phyloP scores from a whole-genome alignment of 2,329 filamentous ascomycete genomes.

The Fusarium miscanthi region DNA sequence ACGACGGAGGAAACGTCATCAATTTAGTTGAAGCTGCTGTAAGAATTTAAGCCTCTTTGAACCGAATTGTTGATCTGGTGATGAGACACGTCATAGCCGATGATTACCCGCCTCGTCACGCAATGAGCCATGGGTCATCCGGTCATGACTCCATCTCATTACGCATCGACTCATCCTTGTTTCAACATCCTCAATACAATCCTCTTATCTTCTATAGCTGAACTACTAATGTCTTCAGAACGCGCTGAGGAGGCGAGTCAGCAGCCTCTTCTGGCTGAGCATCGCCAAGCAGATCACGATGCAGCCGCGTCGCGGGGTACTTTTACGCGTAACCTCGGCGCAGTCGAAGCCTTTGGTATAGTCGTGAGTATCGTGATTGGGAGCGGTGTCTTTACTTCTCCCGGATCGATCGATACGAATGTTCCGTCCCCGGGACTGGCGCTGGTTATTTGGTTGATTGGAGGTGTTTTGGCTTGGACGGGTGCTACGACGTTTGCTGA shows the following conservation, averaged over 20 bases:
- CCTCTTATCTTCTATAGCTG: background rate
- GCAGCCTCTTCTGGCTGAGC: constrained; percentile 33
- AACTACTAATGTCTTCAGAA: constrained; percentile 19
- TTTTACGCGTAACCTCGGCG: constrained; percentile 59
- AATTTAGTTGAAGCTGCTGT: background rate
- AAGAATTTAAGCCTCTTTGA: background rate
- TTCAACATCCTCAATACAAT: background rate
- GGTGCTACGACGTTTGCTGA: constrained; percentile 72
- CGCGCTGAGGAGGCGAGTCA: constrained; percentile 12
- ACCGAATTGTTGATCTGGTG: background rate
- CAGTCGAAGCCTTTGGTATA: constrained; percentile 66
- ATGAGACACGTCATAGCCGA: constrained; percentile 24
- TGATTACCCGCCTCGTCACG: constrained; percentile 36
- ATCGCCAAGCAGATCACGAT: constrained; percentile 5
- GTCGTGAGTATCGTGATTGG: constrained; percentile 73
- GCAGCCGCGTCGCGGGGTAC: constrained; percentile 26
- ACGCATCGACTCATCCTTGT: background rate
- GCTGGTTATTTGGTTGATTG: constrained; percentile 69
- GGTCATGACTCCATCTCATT: constrained; percentile 9
- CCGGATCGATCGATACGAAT: constrained; percentile 71
- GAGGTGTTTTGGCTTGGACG: constrained; percentile 72
- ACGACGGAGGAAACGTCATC: fast-evolving
- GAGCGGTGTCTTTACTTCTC: constrained; percentile 73
- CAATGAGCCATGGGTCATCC: background rate
- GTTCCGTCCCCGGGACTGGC: constrained; percentile 70